Evolutionary conservation across 345 rosid species (phyloP), one percentile per base, ranked within the genome.

Genomic region (Citrus reticulata): DNA sequence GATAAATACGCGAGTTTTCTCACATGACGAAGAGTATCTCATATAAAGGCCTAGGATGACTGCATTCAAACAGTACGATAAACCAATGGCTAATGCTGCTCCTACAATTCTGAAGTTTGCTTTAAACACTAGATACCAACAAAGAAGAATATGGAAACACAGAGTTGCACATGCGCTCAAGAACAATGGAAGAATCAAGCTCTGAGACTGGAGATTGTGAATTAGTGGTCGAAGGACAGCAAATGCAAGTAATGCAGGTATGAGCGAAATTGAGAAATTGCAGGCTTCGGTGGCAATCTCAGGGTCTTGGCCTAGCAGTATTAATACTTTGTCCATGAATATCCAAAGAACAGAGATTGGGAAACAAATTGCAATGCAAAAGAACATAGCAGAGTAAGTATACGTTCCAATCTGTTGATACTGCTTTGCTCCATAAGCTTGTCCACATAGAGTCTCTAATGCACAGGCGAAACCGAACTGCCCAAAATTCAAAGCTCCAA

Each of bases 401-500:
- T 87, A 89, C 22, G 79, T 65, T 80, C 87, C 80, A 16, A 92
- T 77, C 69, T 81, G 87, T 40, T 79, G 80, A 65, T 79, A 87
- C 81, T 88, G 90, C 60, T 79, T 62, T 57, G 93, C 93, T 79
- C 95, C 95, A 78, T 84, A 89, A n/a, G 92, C 92, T 84, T 90
- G 92, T 22, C 93, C 93, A 69, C 91, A 87, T 1, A 89, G 73
- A 60, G 95, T 91, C 63, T 91, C 95, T 54, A 88, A 70, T 10
- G 86, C 95, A 78, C 95, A 87, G 34, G 83, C 80, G 77, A 91
- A 46, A 37, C 95, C 95, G 42, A 77, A 73, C 89, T 87, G 81
- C 76, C 24, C 65, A 65, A 20, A n/a, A 58, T 16, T 0, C 24
- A 22, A 64, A 40, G 7, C 13, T 70, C 5, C 51, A 78, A 1